Evolutionary conservation across 2,329 filamentous ascomycete species (phyloP).

Genomic region (Pseudopithomyces maydicus): DNA sequence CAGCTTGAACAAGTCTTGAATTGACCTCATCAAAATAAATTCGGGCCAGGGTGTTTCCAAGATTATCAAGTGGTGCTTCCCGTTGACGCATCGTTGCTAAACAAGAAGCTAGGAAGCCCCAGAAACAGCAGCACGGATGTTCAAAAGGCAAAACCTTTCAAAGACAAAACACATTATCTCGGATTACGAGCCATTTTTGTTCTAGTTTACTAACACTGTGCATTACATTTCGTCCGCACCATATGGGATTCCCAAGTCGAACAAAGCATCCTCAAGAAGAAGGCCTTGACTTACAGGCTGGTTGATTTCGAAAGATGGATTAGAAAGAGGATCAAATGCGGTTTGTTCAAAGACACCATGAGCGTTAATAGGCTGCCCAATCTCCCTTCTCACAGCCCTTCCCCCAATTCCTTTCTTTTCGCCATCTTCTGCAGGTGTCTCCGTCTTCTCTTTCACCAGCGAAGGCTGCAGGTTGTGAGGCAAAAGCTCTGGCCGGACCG

Average conservation of each 20-base stretch:
- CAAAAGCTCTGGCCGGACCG: neutral
- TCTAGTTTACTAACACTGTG: neutral
- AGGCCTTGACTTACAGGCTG: neutral
- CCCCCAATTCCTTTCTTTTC: neutral
- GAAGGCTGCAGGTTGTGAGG: neutral
- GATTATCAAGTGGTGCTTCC: too few relatives aligned
- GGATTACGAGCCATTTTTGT: neutral
- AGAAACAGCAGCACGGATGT: too few relatives aligned
- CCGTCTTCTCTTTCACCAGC: neutral
- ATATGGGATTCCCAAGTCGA: neutral
- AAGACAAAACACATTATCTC: neutral
- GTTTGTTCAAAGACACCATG: neutral
- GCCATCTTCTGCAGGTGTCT: neutral
- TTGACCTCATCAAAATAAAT: conserved; percentile 4
- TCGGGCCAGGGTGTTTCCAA: neutral
- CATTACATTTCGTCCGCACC: neutral
- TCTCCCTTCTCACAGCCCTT: neutral
- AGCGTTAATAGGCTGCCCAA: neutral
- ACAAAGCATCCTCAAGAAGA: neutral
- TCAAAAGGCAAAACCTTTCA: neutral
- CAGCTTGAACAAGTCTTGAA: neutral
- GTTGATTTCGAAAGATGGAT: neutral
- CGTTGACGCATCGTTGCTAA: neutral
- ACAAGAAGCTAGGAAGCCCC: neutral
- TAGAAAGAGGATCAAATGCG: neutral